Evolutionary conservation across 306 rosid genomes (phyloP).

Genomic region (Aeschynomene evenia): DNA sequence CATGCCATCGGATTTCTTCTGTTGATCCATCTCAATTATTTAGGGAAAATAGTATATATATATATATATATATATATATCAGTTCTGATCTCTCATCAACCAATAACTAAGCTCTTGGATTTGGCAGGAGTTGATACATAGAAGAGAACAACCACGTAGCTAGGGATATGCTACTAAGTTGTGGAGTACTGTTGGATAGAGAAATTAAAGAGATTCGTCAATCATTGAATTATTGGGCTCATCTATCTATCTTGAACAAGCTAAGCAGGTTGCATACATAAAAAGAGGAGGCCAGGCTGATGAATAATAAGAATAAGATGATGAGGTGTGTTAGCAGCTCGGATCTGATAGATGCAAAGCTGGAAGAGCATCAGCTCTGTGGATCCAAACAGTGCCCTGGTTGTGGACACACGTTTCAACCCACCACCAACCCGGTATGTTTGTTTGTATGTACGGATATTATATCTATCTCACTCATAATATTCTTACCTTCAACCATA

Average conservation of each 20-base stretch:
- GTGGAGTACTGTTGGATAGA: conserved; percentile 20
- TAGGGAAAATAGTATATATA: too few species aligned
- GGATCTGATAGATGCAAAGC: conserved; percentile 94
- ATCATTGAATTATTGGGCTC: conserved; percentile 19
- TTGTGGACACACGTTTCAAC: conserved; percentile 89
- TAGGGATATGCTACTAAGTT: conserved; percentile 38
- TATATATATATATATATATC: too few species aligned
- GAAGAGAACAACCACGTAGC: not conserved
- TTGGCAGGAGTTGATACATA: not conserved
- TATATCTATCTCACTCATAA: too few species aligned
- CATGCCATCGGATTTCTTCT: not conserved
- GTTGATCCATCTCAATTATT: too few species aligned
- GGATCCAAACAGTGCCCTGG: conserved; percentile 96
- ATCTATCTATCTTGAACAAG: conserved; percentile 23
- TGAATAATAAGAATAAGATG: conserved; percentile 50
- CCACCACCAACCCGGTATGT: too few species aligned
- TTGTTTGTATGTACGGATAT: too few species aligned
- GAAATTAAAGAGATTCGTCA: not conserved
- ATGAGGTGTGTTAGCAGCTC: conserved; percentile 55
- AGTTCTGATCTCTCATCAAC: conserved; percentile 17
- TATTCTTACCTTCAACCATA: conserved; percentile 39
- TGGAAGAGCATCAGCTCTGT: conserved; percentile 91
- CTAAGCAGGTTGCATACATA: conserved; percentile 8
- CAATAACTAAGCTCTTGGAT: conserved; percentile 16
- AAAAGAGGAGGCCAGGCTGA: conserved; percentile 28